Percentiles rank a stretch among this genome's conserved stretches.
Conservation (phyloP, 78 protist species). For the Dictyostelium citrinum region DNA sequence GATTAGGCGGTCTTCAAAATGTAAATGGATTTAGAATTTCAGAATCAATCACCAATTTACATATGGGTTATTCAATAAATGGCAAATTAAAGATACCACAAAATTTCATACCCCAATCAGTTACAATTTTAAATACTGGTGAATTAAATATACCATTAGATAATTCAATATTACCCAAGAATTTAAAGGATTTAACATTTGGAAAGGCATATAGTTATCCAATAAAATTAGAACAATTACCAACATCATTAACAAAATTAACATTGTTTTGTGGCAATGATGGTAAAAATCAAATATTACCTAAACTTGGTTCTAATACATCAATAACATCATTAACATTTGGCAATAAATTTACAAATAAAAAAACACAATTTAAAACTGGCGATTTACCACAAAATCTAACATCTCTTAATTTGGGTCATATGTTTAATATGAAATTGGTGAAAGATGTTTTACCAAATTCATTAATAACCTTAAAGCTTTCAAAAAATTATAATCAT, state of each 20-base stretch:
- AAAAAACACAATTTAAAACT: background rate
- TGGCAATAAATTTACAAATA: background rate
- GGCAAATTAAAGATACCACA: background rate
- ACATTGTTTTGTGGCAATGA: background rate
- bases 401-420: background rate
- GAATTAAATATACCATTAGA: background rate
- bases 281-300: background rate
- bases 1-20: background rate
- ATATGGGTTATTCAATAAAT: background rate
- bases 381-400: background rate
- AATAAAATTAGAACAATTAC: background rate
- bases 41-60: background rate
- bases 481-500: background rate
- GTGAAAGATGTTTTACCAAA: background rate
- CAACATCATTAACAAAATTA: background rate
- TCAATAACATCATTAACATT: background rate
- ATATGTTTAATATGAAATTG: background rate
- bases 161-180: background rate
- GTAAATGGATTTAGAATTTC: background rate
- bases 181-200: background rate
- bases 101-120: background rate
- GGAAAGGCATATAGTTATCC: background rate
- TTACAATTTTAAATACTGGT: background rate
- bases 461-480: background rate
- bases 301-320: background rate